phyloP scores from a whole-genome alignment of 139 green algal species.

The Chlamydomonas applanata region DNA sequence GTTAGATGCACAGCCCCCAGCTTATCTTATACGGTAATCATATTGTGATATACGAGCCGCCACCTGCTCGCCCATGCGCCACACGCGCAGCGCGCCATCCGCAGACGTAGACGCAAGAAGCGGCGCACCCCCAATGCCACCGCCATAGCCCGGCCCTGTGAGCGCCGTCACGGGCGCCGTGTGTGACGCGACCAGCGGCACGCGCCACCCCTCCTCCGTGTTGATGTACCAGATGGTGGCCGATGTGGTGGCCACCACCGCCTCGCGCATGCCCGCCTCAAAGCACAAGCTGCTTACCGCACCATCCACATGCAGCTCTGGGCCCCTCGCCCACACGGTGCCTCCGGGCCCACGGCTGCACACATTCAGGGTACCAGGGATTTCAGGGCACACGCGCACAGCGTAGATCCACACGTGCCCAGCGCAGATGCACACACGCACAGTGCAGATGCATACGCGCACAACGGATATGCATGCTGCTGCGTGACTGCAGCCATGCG shows the following conservation, averaged over 20 bases:
- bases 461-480: too few relatives aligned
- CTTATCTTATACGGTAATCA: too few relatives aligned
- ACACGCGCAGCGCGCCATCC: slow-evolving; percentile 47
- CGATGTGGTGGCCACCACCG: slow-evolving; percentile 19
- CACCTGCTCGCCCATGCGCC: slow-evolving; percentile 22
- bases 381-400: neutral
- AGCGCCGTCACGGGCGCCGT: slow-evolving; percentile 13
- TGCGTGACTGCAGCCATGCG: too few relatives aligned
- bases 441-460: too few relatives aligned
- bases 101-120: slow-evolving; percentile 33
- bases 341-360: neutral
- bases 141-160: neutral
- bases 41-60: too few relatives aligned
- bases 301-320: slow-evolving; percentile 23
- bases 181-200: slow-evolving; percentile 34
- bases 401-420: too few relatives aligned
- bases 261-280: slow-evolving; percentile 28
- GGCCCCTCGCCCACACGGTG: slow-evolving; percentile 1
- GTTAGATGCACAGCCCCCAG: too few relatives aligned
- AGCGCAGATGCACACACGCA: too few relatives aligned
- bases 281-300: slow-evolving; percentile 16
- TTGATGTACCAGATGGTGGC: slow-evolving; percentile 15
- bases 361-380: too few relatives aligned
- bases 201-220: slow-evolving; percentile 1
- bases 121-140: neutral